These are phyloP conservation scores for Nissolia schottii DNA, from an alignment of 306 rosid species.

Conservation along the genomic window DNA sequence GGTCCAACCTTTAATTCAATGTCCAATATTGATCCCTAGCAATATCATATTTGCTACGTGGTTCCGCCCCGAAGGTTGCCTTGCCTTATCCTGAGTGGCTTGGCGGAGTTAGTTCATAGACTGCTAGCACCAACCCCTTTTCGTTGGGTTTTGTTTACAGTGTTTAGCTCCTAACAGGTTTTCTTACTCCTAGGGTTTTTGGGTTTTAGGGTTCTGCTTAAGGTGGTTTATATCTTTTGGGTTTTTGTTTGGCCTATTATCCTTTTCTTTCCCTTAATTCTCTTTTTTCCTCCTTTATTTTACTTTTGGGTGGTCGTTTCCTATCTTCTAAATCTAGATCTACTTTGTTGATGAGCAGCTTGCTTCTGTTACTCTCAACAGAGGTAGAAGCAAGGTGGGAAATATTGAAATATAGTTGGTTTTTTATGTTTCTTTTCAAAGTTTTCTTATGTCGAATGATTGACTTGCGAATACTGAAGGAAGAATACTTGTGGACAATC, in stretches of 20 bases:
- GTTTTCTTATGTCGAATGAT: background rate
- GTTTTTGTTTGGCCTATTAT: constrained; percentile 19
- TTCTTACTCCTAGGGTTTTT: constrained; percentile 61
- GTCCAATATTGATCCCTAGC: constrained; percentile 26
- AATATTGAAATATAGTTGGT: constrained; percentile 64
- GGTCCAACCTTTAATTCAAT: constrained; percentile 36
- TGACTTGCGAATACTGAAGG: constrained; percentile 16
- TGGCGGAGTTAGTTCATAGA: constrained; percentile 40
- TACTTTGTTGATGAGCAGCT: constrained; percentile 48
- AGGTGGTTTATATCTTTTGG: constrained; percentile 32
- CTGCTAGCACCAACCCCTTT: constrained; percentile 37
- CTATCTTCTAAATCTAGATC: constrained; percentile 74
- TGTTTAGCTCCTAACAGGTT: constrained; percentile 72
- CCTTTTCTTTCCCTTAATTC: background rate
- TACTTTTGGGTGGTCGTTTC: constrained; percentile 54
- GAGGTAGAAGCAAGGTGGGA: constrained; percentile 88
- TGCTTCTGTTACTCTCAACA: constrained; percentile 50
- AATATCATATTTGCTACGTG: constrained; percentile 29
- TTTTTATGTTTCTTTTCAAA: constrained; percentile 17
- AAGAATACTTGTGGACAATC: constrained; percentile 32
- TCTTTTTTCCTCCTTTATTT: background rate
- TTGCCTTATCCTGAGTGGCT: constrained; percentile 42
- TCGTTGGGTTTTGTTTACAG: constrained; percentile 47
- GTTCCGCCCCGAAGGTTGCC: constrained; percentile 42
- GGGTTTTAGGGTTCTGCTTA: constrained; percentile 44